Evolutionary conservation across 208 protist species (phyloP), one percentile per base, ranked within the genome.

Genomic region (Leishmania aethiopica): DNA sequence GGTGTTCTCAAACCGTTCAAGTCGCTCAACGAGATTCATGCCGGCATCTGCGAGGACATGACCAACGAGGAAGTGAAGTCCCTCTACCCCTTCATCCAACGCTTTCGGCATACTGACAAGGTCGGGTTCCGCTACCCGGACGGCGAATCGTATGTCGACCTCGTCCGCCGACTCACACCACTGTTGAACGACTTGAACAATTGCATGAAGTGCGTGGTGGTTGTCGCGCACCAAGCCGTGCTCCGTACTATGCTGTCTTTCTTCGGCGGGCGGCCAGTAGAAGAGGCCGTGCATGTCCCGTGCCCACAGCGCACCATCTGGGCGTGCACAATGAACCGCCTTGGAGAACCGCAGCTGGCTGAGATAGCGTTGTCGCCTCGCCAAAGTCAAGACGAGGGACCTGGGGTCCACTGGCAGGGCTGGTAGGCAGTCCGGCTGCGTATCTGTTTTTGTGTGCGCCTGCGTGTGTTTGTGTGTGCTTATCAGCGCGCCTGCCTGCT

Each of bases 21-120:
- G 77, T 92, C 91, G 7, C 81, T 97, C 37, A 97, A 97, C 85
- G 94, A 97, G 80, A 97, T 97, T 75, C 91, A 97, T 76, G 94
- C 92, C 74, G 94, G 94, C 40, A 92, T 97, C 72, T 97, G 94
- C 67, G 94, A 97, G 82, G 91, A 95, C 76, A 94, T 97, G 89
- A 97, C 94, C 37, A 94, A 94, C 77, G 90, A 95, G 11, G 94
- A 97, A 64, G 83, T 97, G 37, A 90, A 92, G 53, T 64, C 80
- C 59, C 78, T 91, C 15, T 95, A 95, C 77, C 94, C 94, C 0
- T 84, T 84, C 49, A 94, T 97, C 75, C 88, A 94, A 66, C 83
- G 64, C 47, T 94, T 94, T 73, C 86, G 94, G 1, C 86, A 94
- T 75, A 87, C 79, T 2, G 89, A 95, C 82, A 97, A 97, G 83